Evolutionary conservation across 768 basidiomycete species (phyloP), one percentile per base, ranked within the genome.

Genomic region (Dendrothele bispora): DNA sequence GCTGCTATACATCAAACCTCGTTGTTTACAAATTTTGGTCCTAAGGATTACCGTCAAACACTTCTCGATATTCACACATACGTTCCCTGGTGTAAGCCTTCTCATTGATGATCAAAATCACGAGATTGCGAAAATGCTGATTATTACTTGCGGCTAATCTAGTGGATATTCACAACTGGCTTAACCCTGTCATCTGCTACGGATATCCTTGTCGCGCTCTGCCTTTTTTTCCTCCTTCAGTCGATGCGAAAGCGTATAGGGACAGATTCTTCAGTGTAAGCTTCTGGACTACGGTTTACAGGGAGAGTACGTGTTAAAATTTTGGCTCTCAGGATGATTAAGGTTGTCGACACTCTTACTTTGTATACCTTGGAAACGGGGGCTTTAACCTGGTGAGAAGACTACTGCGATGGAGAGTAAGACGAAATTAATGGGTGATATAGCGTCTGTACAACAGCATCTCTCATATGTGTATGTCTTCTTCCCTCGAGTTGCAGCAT

Each of bases 121-220:
- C 10, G n/a, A n/a, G n/a, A n/a, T n/a, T n/a, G n/a, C n/a, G n/a
- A n/a, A n/a, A n/a, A n/a, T n/a, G n/a, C n/a, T n/a, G n/a, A n/a
- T n/a, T n/a, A n/a, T n/a, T n/a, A n/a, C n/a, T n/a, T n/a, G n/a
- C n/a, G 24, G 30, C 36, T 25, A 26, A 22, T 28, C 27, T 39
- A 75, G 73, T 75, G 74, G 72, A 51, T 74, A 7, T 74, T 75
- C 39, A 73, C 74, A 8, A 59, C 69, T 8, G 73, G 73, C 15
- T 59, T 75, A 8, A 64, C 70, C 2, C 58, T 74, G 29, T 75
- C 73, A 3, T 68, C 68, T 15, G 55, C 58, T n/a, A 61, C 71
- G 3, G 74, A 75, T 46, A 51, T 75, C 20, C 40, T 75, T 26
- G 64, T 75, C 39, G 66, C 73, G 3, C 52, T 52, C 5, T 64